Conservation (phyloP, 1,139 yeast species). For the Williopsis jadinii region DNA sequence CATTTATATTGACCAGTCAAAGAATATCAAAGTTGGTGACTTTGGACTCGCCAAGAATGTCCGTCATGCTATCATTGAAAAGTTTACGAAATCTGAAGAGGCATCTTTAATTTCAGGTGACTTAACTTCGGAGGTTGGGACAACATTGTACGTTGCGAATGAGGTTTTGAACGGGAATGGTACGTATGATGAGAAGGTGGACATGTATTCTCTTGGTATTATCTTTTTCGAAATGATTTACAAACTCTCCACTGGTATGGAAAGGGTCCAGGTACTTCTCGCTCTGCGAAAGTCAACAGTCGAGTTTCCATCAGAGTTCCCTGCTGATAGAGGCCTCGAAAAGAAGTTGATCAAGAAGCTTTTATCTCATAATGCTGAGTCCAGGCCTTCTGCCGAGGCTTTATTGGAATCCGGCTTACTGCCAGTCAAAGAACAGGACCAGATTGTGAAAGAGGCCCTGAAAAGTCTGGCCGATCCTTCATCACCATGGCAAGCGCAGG, state of each 20-base stretch:
- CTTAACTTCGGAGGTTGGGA: constrained; percentile 87
- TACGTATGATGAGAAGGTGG: constrained; percentile 83
- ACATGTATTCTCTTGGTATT: constrained; percentile 90
- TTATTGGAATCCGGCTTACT: constrained; percentile 73
- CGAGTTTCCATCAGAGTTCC: constrained; percentile 62
- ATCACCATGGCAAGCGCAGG: constrained; percentile 92
- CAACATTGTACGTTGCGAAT: constrained; percentile 85
- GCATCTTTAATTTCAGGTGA: constrained; percentile 47
- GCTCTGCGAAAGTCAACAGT: constrained; percentile 51
- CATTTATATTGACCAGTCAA: constrained; percentile 85
- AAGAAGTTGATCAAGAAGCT: constrained; percentile 57
- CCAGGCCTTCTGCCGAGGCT: constrained; percentile 73
- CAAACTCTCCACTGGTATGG: constrained; percentile 83
- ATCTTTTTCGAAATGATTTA: constrained; percentile 95
- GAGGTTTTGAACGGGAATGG: constrained; percentile 72
- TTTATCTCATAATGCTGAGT: constrained; percentile 69
- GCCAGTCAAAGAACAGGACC: constrained; percentile 88
- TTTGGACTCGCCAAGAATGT: constrained; percentile 91
- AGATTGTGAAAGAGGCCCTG: constrained; percentile 80
- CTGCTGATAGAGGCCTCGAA: constrained; percentile 46
- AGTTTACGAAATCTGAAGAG: constrained; percentile 25
- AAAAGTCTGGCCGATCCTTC: constrained; percentile 82
- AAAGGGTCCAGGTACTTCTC: constrained; percentile 66
- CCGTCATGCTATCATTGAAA: constrained; percentile 37
- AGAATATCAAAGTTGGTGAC: constrained; percentile 91